These are phyloP conservation scores for Rhodotorula sp. DNA, from an alignment of 1,284 basidiomycete species.

Conservation along the genomic window DNA sequence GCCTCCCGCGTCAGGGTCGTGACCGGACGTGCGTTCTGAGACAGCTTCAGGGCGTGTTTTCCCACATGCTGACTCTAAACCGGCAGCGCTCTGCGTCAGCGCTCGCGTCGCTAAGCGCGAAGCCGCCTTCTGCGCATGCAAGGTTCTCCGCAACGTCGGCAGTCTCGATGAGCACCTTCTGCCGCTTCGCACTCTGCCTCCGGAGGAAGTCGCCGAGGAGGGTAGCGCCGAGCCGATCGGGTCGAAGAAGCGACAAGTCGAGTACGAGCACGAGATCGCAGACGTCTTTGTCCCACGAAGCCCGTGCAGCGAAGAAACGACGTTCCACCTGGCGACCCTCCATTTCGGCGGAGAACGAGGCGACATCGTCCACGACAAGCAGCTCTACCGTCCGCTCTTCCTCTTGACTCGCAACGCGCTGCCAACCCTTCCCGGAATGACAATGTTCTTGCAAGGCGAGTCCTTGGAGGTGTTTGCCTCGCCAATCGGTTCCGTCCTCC, in stretches of 20 bases:
- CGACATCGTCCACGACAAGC: background rate
- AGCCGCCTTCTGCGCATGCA: conserved; percentile 8
- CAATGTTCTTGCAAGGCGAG: conserved; percentile 12
- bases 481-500: background rate
- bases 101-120: conserved; percentile 12
- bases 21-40: background rate
- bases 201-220: conserved; percentile 4
- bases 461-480: background rate
- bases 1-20: conserved; percentile 8
- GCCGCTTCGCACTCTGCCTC: conserved; percentile 4
- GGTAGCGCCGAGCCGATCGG: conserved; percentile 5
- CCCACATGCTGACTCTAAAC: no score
- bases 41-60: background rate
- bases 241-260: conserved; percentile 11
- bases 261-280: conserved; percentile 8
- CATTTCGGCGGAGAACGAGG: conserved; percentile 12
- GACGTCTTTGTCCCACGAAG: background rate
- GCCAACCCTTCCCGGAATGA: background rate
- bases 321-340: conserved; percentile 3
- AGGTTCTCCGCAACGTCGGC: conserved; percentile 5
- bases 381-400: conserved; percentile 15
- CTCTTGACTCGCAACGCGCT: conserved; percentile 12
- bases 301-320: conserved; percentile 1
- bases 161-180: conserved; percentile 21
- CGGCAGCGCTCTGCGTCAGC: background rate